Conservation (phyloP, 2,329 filamentous ascomycete genomes). For the Xylaria sp. region DNA sequence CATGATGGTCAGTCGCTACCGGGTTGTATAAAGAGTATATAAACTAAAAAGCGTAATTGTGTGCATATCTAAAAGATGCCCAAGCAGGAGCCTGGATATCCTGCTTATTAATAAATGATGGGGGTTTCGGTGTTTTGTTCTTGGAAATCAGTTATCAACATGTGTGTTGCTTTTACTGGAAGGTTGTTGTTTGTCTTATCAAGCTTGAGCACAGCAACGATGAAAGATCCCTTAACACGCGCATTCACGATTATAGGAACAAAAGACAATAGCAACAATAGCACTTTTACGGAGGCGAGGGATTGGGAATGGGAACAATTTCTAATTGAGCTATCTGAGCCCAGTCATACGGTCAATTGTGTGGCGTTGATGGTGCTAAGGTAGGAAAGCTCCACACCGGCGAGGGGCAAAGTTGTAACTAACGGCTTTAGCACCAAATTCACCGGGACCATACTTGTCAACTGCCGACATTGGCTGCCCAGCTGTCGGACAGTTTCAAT, state of each 20-base stretch:
- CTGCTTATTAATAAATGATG: slow-evolving; percentile 14
- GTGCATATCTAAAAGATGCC: slow-evolving; percentile 36
- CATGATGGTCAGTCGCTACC: slow-evolving; percentile 45
- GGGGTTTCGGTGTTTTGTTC: slow-evolving; percentile 7
- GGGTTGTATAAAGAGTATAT: slow-evolving; percentile 34
- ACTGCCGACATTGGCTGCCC: background rate
- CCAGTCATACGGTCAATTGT: slow-evolving; percentile 32
- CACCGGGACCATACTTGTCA: background rate
- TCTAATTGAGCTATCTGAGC: slow-evolving; percentile 5
- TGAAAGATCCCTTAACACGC: background rate
- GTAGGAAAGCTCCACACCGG: background rate
- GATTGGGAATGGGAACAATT: background rate
- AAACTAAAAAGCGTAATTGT: slow-evolving; percentile 31
- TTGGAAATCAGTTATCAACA: background rate
- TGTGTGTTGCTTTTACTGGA: background rate
- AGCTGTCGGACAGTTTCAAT: slow-evolving; percentile 6
- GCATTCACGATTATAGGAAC: background rate
- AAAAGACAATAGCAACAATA: background rate
- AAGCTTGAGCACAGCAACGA: background rate
- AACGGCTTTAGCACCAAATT: no score
- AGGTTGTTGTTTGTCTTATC: background rate
- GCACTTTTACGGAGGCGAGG: background rate
- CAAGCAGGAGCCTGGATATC: slow-evolving; percentile 7
- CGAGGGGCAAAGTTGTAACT: background rate
- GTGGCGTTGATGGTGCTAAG: slow-evolving; percentile 4